A percentile compares a stretch with the other conserved stretches of the same genome.
Evolutionary conservation across 257 asterid species (phyloP).

Genomic region (Coffea canephora): DNA sequence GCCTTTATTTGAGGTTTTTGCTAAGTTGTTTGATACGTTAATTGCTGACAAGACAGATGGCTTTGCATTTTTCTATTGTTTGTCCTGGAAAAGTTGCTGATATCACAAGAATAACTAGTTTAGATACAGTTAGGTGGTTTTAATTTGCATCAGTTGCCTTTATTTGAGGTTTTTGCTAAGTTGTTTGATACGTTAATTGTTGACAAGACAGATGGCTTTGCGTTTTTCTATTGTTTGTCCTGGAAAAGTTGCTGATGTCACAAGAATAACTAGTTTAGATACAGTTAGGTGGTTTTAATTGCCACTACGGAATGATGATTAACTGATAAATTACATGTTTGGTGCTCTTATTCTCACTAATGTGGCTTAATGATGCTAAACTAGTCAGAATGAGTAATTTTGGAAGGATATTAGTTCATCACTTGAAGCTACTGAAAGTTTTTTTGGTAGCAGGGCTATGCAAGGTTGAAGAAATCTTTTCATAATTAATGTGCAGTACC

Average conservation of each 20-base stretch:
- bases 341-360: neutral
- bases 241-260: neutral
- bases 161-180: neutral
- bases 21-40: neutral
- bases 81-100: neutral
- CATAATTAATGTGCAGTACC: neutral
- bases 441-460: neutral
- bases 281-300: neutral
- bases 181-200: neutral
- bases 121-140: no score
- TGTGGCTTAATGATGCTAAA: constrained; percentile 1
- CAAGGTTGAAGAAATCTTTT: neutral
- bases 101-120: neutral
- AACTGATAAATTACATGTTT: neutral
- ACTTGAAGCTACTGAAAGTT: neutral
- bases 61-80: neutral
- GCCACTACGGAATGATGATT: neutral
- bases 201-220: neutral
- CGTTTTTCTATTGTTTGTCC: neutral
- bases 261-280: neutral
- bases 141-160: neutral
- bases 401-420: neutral
- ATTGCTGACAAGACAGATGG: neutral
- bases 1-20: neutral
- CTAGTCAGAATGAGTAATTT: neutral